Evolutionary conservation across 1,139 yeast species (phyloP), one percentile per base, ranked within the genome.

Genomic region (Magnusiomyces suaveolens): DNA sequence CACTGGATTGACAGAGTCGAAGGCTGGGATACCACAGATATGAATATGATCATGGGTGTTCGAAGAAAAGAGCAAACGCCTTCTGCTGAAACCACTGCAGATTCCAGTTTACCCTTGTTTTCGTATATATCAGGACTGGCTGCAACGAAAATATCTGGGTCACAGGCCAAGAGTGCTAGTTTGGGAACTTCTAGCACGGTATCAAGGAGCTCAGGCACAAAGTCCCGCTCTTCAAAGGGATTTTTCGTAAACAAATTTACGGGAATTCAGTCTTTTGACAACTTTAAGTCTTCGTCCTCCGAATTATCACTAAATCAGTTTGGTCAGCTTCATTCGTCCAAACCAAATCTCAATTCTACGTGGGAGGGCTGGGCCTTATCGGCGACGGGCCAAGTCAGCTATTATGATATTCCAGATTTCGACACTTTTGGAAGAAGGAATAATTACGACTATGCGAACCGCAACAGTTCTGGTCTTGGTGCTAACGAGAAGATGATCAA

Each of bases 331-430:
- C 8, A 12, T 23, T 43, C 32, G n/a, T 48, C 46, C 46, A 52
- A 46, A 20, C 66, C 62, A 2, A 65, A 63, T 8, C 54, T 66
- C 36, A 59, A 59, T 32, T 64, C 57, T 18, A 63, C 78, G 4
- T 86, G 94, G 90, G 89, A 85, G 67, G 95, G 94, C 0, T 87
- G 88, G 77, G 82, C 88, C 1, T 78, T 87, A 72, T 75, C 79
- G 2, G 79, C 81, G 25, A 77, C 78, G 57, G 95, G 95, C 0
- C 76, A 76, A 50, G 74, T 83, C 18, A 72, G 78, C 20, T 75
- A 74, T 54, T 84, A 83, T 64, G 79, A 78, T 51, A 78, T 85
- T 51, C 92, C 92, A 0, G 74, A 74, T 48, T 70, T 72, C 8
- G 68, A 71, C n/a, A 59, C 53, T 36, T 8, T n/a, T 2, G 38